phyloP scores from a whole-genome alignment of 2,329 filamentous ascomycete genomes.

The Talaromyces funiculosus region DNA sequence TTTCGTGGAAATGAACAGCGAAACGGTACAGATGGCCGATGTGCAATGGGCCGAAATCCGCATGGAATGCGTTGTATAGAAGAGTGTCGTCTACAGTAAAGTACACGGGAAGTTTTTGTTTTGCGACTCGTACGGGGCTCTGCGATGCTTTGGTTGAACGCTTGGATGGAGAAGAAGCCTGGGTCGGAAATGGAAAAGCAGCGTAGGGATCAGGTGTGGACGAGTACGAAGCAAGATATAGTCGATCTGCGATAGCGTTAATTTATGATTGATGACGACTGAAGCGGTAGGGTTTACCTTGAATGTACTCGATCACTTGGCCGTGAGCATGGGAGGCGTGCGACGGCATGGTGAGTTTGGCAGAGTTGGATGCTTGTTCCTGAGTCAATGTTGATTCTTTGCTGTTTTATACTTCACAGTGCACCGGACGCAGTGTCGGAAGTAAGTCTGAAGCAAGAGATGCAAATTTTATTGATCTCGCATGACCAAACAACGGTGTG shows the following conservation, averaged over 20 bases:
- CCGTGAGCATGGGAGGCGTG: slow-evolving; percentile 60
- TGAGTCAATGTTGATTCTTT: not conserved
- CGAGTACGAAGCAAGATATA: slow-evolving; percentile 90
- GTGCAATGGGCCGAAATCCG: slow-evolving; percentile 95
- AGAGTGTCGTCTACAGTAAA: slow-evolving; percentile 91
- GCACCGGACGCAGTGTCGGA: not conserved
- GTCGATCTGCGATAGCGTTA: slow-evolving; percentile 59
- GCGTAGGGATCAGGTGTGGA: slow-evolving; percentile 75
- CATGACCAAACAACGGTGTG: slow-evolving; percentile 1
- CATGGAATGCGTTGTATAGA: slow-evolving; percentile 96
- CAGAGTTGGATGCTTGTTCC: not conserved
- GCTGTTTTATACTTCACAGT: not conserved
- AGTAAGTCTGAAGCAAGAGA: not conserved
- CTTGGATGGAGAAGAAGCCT: slow-evolving; percentile 67
- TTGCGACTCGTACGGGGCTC: slow-evolving; percentile 51
- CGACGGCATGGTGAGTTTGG: slow-evolving; percentile 40
- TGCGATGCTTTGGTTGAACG: slow-evolving; percentile 62
- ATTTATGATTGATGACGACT: slow-evolving; percentile 5
- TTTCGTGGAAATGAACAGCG: slow-evolving; percentile 90
- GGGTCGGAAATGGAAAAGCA: slow-evolving; percentile 71
- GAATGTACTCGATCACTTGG: slow-evolving; percentile 93
- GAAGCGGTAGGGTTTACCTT: slow-evolving; percentile 61
- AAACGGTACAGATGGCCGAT: slow-evolving; percentile 97
- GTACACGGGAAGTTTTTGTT: slow-evolving; percentile 68
- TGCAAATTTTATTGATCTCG: slow-evolving; percentile 3